phyloP scores from a whole-genome alignment of 2,329 filamentous ascomycete genomes.

The Aschersonia sp. region DNA sequence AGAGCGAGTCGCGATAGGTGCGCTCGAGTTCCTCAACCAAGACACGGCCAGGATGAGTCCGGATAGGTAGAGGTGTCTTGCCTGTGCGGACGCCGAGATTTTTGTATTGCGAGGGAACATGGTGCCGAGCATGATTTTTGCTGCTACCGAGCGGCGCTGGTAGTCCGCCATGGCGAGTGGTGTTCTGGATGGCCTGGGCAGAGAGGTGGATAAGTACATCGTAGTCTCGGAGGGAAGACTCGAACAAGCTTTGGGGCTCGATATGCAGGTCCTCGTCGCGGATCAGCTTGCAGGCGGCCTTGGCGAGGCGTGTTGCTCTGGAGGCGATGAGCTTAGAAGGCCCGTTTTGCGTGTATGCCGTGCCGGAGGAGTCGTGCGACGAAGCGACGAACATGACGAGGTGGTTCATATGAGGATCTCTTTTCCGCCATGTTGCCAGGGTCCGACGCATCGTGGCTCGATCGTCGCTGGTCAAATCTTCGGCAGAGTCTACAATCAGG shows the following conservation, averaged over 20 bases:
- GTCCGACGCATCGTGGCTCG: slow-evolving; percentile 51
- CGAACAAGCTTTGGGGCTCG: slow-evolving; percentile 46
- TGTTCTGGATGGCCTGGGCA: slow-evolving; percentile 30
- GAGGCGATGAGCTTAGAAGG: slow-evolving; percentile 74
- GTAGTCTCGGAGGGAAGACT: slow-evolving; percentile 60
- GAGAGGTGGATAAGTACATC: slow-evolving; percentile 72
- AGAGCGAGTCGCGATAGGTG: slow-evolving; percentile 51
- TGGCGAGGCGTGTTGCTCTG: slow-evolving; percentile 69
- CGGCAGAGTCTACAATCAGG: slow-evolving; percentile 58
- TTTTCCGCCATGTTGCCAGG: slow-evolving; percentile 71
- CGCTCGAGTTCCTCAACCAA: slow-evolving; percentile 54
- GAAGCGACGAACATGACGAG: slow-evolving; percentile 71
- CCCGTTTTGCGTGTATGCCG: slow-evolving; percentile 57
- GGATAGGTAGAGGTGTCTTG: slow-evolving; percentile 28
- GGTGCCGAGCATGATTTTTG: too few relatives aligned
- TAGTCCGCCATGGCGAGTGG: slow-evolving; percentile 10
- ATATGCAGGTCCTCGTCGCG: slow-evolving; percentile 36
- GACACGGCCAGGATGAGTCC: slow-evolving; percentile 44
- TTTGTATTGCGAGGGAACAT: slow-evolving; percentile 48
- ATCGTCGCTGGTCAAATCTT: slow-evolving; percentile 45
- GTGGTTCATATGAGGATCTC: slow-evolving; percentile 79
- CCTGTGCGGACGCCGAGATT: slow-evolving; percentile 55
- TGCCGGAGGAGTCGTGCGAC: slow-evolving; percentile 61
- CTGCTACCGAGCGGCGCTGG: slow-evolving; percentile 3
- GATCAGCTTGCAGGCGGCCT: slow-evolving; percentile 54